Evolutionary conservation across 2,329 filamentous ascomycete species (phyloP), one percentile per base, ranked within the genome.

Genomic region (Pseudogymnoascus sp.): DNA sequence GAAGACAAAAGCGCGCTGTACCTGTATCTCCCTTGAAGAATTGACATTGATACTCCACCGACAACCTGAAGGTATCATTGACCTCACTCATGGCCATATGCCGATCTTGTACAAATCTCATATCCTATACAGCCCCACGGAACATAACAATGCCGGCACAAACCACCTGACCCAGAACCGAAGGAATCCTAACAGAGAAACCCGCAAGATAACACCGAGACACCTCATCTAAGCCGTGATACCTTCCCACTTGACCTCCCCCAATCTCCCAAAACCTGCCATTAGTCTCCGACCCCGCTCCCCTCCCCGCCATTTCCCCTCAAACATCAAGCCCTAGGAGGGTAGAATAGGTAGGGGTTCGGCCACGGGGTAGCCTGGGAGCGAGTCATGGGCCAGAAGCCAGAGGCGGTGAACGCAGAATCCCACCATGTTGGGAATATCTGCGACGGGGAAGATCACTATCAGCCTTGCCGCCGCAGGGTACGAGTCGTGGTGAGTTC

Each of bases 401-500:
- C 29, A 13, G 50, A 56, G 26, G 50, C 50, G 50, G 50, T 56
- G 50, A 56, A n/a, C 6, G 26, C 16, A 11, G 50, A 33, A 19
- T n/a, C 50, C 14, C 50, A 56, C 4, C 50, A n/a, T 13, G 50
- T 56, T 56, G 50, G 29, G 26, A 56, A 16, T 56, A 31, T 33
- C 26, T 33, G 14, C 50, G 29, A 33, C 50, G 50, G 16, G 16
- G 13, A 8, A 29, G 44, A 31, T 33, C 47, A 56, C 47, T 26
- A 4, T 56, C 47, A 56, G 47, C 50, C 26, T 56, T 56, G 16
- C 50, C 50, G 50, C 29, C 33, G 50, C 50, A 56, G 50, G 50
- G 50, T 53, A 56, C 50, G 47, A 56, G 50, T 56, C 50, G 44
- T 16, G 14, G 50, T 33, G 50, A 56, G 24, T 56, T 56, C 50